Conservation (phyloP, 2,329 filamentous ascomycete species). For the Xylaria sp. region DNA sequence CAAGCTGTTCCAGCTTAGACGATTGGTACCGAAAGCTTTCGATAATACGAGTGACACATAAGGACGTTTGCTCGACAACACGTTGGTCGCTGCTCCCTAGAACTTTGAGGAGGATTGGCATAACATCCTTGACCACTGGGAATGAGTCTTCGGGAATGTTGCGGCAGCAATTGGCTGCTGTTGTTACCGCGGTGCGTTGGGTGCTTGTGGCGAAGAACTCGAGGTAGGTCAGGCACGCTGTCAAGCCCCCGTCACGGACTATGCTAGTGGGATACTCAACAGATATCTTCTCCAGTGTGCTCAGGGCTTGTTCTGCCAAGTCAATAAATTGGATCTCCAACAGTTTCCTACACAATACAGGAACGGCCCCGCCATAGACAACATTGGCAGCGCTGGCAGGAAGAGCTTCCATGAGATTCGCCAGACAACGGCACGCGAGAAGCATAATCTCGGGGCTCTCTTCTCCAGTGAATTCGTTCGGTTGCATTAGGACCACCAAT, state of each 20-base stretch:
- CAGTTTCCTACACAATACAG: slow-evolving; percentile 92
- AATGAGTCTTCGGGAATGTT: slow-evolving; percentile 97
- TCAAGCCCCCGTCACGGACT: slow-evolving; percentile 92
- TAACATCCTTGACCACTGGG: slow-evolving; percentile 88
- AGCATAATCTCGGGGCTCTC: slow-evolving; percentile 98
- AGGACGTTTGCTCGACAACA: slow-evolving; percentile 94
- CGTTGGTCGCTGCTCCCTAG: slow-evolving; percentile 92
- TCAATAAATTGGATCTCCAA: slow-evolving; percentile 98
- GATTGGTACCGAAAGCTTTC: slow-evolving; percentile 95
- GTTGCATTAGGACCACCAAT: slow-evolving; percentile 89
- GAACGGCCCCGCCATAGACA: slow-evolving; percentile 96
- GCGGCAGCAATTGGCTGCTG: slow-evolving; percentile 96
- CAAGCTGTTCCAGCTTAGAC: slow-evolving; percentile 88
- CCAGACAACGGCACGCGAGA: slow-evolving; percentile 91
- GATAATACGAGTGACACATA: slow-evolving; percentile 94
- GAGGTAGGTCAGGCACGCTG: slow-evolving; percentile 93
- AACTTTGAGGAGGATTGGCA: slow-evolving; percentile 93
- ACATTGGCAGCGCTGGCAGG: slow-evolving; percentile 94
- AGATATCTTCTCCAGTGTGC: slow-evolving; percentile 96
- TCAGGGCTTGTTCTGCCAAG: slow-evolving; percentile 94
- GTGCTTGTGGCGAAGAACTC: slow-evolving; percentile 99
- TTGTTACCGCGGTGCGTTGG: slow-evolving; percentile 95
- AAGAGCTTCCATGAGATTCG: slow-evolving; percentile 97
- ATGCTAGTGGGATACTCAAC: slow-evolving; percentile 95
- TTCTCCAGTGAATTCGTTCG: slow-evolving; percentile 81